Evolutionary conservation across 2,329 filamentous ascomycete species (phyloP), one percentile per base, ranked within the genome.

Genomic region (Cercospora canescens): DNA sequence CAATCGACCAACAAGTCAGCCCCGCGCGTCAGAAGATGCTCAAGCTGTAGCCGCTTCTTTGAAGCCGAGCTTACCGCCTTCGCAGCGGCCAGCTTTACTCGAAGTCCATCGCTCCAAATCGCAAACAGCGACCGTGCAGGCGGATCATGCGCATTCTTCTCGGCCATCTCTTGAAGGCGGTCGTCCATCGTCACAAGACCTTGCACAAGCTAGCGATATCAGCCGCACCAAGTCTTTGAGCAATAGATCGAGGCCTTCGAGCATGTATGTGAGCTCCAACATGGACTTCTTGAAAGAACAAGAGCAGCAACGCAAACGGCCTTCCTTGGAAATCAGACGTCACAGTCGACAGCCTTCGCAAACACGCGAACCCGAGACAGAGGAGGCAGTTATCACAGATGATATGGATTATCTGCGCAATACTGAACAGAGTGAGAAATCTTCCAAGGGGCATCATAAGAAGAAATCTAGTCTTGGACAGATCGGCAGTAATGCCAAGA

Each of bases 361-460:
- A 58, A 70, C 66, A 63, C 70, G 71, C 52, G 77, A 86, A 80
- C 26, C 82, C 79, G 60, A 79, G 77, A 70, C 84, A 2, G 87
- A 89, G n/a, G 87, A 89, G 24, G 45, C 45, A 18, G 85, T 83
- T 58, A 89, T 87, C 65, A 91, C 95, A 69, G 94, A 91, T 2
- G 93, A 95, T 71, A 87, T 96, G 24, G 92, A 95, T 50, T 96
- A 92, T 74, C 82, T 97, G 18, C 89, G 91, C 45, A 89, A 88
- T 1, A 89, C 91, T 79, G 92, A 96, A 73, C 84, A 89, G 87
- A 72, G 87, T 52, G 78, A 81, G 26, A 67, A 55, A 54, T 41
- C 55, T 24, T 34, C 62, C 2, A 64, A 61, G 54, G 65, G 56
- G 16, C 39, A 59, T 30, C 86, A 90, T 70, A 81, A 81, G 55